Conservation (phyloP, 179 eudicot genomes). For the Dionaea muscipula region DNA sequence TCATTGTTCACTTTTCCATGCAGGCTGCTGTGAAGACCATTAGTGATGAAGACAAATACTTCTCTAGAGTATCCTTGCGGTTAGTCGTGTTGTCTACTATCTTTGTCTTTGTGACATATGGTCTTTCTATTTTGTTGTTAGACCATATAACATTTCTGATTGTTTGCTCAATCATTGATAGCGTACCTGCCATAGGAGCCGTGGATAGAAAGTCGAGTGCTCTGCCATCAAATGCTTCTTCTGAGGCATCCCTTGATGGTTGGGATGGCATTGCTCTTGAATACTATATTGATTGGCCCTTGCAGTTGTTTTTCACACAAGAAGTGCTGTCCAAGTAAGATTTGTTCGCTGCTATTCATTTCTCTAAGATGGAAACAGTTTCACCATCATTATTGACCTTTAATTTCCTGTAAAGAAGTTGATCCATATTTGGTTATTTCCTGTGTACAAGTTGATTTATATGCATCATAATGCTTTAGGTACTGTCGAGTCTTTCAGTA, state of each 20-base stretch:
- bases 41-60: conserved; percentile 80
- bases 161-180: too few species aligned
- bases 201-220: conserved; percentile 39
- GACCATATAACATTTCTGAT: too few species aligned
- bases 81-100: conserved; percentile 18
- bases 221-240: conserved; percentile 31
- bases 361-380: neutral
- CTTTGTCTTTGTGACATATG: neutral
- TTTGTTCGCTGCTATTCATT: neutral
- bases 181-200: conserved; percentile 11
- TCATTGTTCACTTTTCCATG: conserved; percentile 17
- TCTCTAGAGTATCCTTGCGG: conserved; percentile 84
- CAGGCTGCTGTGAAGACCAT: conserved; percentile 96
- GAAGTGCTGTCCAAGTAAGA: conserved; percentile 92
- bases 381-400: too few species aligned
- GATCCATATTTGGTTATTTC: neutral
- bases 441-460: neutral
- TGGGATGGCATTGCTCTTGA: conserved; percentile 96
- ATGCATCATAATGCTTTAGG: conserved; percentile 28
- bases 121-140: neutral
- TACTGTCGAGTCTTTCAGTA: conserved; percentile 85
- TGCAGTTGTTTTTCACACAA: conserved; percentile 81
- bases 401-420: neutral
- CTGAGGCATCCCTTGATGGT: conserved; percentile 63
- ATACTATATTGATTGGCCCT: conserved; percentile 93